Percentiles rank a stretch among this genome's conserved stretches.
These are phyloP conservation scores for Cenchrus purpureus DNA, from an alignment of 176 grass and related monocot species.

Conservation along the genomic window DNA sequence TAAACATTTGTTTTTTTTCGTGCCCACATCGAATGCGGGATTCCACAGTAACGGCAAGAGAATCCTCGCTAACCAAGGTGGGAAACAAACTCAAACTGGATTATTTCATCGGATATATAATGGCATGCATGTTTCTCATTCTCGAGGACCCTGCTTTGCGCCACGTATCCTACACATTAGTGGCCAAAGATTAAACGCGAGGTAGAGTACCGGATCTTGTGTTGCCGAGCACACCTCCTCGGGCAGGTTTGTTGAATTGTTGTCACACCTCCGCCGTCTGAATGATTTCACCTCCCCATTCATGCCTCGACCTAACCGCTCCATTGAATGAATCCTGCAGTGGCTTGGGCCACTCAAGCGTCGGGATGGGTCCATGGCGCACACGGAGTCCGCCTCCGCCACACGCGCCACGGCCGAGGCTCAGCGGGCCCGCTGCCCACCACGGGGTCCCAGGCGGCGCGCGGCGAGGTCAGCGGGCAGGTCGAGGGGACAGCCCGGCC, in stretches of 20 bases:
- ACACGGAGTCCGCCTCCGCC: too few relatives aligned
- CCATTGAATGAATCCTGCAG: conserved; percentile 39
- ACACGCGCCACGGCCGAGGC: too few relatives aligned
- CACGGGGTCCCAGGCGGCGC: too few relatives aligned
- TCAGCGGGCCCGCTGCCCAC: too few relatives aligned
- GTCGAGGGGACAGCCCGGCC: too few relatives aligned
- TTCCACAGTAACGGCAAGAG: conserved; percentile 66
- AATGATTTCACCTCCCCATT: background rate
- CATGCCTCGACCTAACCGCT: background rate
- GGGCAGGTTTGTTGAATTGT: conserved; percentile 54
- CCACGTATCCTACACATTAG: conserved; percentile 61
- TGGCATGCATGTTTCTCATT: background rate
- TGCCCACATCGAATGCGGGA: conserved; percentile 81
- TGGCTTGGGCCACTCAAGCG: conserved; percentile 48
- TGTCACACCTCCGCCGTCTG: background rate
- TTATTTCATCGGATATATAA: background rate
- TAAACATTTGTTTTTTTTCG: conserved; percentile 14
- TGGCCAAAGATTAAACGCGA: conserved; percentile 72
- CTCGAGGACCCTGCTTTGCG: background rate
- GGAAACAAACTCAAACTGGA: background rate
- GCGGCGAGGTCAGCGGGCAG: too few relatives aligned
- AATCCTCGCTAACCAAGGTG: conserved; percentile 70
- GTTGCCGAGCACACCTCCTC: conserved; percentile 60
- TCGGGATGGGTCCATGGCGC: too few relatives aligned
- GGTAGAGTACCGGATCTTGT: conserved; percentile 74